Base-by-base conservation (phyloP, 169 alveolate genomes). In the Eimeria nieschulzi region DNA sequence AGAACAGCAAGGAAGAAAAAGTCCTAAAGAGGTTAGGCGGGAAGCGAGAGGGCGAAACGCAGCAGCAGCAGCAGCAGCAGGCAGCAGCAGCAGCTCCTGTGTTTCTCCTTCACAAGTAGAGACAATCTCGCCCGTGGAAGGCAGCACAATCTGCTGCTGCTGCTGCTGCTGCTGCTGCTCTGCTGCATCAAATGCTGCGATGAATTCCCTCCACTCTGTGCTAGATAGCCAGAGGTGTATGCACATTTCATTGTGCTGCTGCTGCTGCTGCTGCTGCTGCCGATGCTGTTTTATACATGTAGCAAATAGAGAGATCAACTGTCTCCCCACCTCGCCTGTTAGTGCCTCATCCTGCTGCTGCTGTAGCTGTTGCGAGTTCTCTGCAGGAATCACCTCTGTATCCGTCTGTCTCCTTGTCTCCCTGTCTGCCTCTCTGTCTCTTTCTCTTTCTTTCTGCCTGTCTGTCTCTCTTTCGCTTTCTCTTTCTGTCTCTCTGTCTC, bases 111-210 rank as follows among this genome's bases (percentile, higher is more conserved):
- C 26, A 26, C 76, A 15, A 13, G 76, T 70, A 80, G 54, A 51
- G n/a, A 80, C 63, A 17, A 39, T 51, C 76, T 80, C 88, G 33
- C 88, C 88, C 19, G 88, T 80, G 59, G 88, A 10, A 80, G 88
- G 6, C 63, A 80, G 63, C 88, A 76, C 61, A 51, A 80, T 26
- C 6, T 80, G 88, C 63, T 59, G 51, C 88, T 26, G 88, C 88
- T 80, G 88, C 87, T 59, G 87, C 46, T 13, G 87, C 21, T 55
- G 73, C 87, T 80, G 87, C 88, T 61, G 78, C 8, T 61, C 88
- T 53, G 61, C 23, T 2, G 88, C 76, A 61, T 80, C 88, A 33
- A 80, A 80, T 9, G 56, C 75, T 26, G 88, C 23, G 8, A 80
- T 80, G 78, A 80, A 80, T 39, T 80, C 76, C 61, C 61, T 26